A percentile compares a stretch with the other conserved stretches of the same genome.
These are phyloP conservation scores for Metschnikowia lochheadii DNA, from an alignment of 805 yeast genomes.

Conservation along the genomic window DNA sequence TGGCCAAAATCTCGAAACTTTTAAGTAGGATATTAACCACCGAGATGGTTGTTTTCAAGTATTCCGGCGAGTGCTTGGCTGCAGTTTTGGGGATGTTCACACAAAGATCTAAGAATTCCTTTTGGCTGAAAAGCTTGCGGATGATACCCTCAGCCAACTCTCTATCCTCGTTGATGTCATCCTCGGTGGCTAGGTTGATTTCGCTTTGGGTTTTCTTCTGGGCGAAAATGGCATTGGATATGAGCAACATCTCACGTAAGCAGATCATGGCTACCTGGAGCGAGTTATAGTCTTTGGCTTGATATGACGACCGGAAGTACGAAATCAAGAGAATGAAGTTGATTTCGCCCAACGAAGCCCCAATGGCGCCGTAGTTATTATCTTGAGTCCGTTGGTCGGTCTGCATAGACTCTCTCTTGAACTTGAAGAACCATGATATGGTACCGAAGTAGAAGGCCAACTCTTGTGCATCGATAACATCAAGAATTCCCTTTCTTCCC, in stretches of 20 bases:
- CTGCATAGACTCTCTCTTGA: constrained; percentile 42
- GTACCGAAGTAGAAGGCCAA: constrained; percentile 51
- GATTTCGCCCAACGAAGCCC: constrained; percentile 57
- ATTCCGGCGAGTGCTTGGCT: constrained; percentile 57
- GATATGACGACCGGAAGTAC: constrained; percentile 41
- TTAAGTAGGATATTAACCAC: constrained; percentile 62
- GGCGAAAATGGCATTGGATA: constrained; percentile 41
- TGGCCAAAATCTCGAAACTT: constrained; percentile 62
- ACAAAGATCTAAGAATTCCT: constrained; percentile 52
- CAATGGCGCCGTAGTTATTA: constrained; percentile 41
- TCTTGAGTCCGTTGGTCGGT: constrained; percentile 2
- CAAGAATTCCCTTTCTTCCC: constrained; percentile 25
- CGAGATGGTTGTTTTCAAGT: constrained; percentile 57
- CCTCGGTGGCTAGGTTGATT: constrained; percentile 21
- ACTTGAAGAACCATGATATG: constrained; percentile 72
- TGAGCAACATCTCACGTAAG: constrained; percentile 57
- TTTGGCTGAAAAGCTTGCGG: constrained; percentile 67
- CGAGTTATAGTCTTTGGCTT: constrained; percentile 49
- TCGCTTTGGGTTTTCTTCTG: constrained; percentile 16
- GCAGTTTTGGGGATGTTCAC: constrained; percentile 61
- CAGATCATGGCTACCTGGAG: constrained; percentile 68
- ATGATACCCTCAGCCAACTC: constrained; percentile 55
- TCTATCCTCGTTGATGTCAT: constrained; percentile 44
- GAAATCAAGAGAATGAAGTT: constrained; percentile 51
- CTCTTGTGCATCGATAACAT: constrained; percentile 31